Base-by-base conservation (phyloP, 805 yeast genomes). In the Novakomyces olei region DNA sequence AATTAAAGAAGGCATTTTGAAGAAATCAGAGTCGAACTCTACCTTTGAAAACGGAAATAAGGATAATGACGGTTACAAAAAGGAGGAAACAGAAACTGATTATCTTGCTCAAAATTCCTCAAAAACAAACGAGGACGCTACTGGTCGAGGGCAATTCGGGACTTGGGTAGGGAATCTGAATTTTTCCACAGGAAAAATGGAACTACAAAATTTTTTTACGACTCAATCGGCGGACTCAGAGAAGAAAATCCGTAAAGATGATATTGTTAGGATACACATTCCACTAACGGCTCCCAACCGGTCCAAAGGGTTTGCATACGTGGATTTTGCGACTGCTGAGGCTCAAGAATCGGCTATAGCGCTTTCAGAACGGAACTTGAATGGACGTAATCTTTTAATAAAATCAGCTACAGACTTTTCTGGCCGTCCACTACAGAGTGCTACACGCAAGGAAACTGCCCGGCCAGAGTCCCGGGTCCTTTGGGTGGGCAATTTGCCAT, bases 101-200 rank as follows among this genome's bases (percentile, higher is more conserved):
- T 48, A 44, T n/a, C 50, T 42, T 29, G 34, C 37, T n/a, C 30
- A 35, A 12, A 35, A 35, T 26, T n/a, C 38, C 15, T 41, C 34
- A 14, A 31, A 37, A 14, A 37, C 40, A 1, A 34, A 46, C 39
- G 42, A 37, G 16, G 36, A 39, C 24, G 39, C 39, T 10, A 35
- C 48, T 4, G 47, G 46, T 10, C 44, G 30, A 46, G 63, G 72
- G 4, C 67, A 63, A 34, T 66, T 55, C 44, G 91, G 91, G 29
- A 88, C 81, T 23, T 88, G 98, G 98, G 67, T 88, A 30, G 98
- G 98, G 27, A 88, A 88, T 49, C 54, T 88, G 40, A 63, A 93
- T 0, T 88, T 74, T 45, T 88, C 78, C 33, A 79, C 94, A 4
- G 61, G 72, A 0, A 69, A 65, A 43, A 85, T 75, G 23, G 91